Evolutionary conservation across 768 basidiomycete species (phyloP).

Genomic region (Tylopilus cervinicoccineus): DNA sequence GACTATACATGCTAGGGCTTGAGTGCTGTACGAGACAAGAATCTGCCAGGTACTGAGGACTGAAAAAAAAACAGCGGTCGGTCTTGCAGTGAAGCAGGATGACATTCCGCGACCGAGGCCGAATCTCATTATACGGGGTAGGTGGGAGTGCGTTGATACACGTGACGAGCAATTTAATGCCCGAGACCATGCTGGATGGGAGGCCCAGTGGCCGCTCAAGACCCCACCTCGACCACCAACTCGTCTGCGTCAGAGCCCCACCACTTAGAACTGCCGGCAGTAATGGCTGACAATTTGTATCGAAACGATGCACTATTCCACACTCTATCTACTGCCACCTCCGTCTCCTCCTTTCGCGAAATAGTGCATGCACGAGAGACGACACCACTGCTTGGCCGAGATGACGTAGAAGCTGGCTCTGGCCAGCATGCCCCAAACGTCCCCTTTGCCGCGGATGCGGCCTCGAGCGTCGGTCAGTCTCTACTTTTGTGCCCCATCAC

Average conservation of each 20-base stretch:
- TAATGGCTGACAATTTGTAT: conserved; percentile 11
- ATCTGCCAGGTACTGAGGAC: too few relatives aligned
- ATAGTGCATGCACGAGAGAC: conserved; percentile 22
- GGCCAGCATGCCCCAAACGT: conserved; percentile 17
- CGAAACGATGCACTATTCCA: conserved; percentile 9
- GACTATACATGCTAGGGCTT: too few relatives aligned
- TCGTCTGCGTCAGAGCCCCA: background rate
- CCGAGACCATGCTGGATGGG: background rate
- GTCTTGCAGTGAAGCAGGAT: too few relatives aligned
- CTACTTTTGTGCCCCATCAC: too few relatives aligned
- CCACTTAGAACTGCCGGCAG: background rate
- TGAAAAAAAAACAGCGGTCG: too few relatives aligned
- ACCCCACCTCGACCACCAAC: background rate
- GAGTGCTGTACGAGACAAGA: too few relatives aligned
- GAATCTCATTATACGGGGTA: too few relatives aligned
- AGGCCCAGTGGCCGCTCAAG: background rate
- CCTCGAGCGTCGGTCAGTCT: conserved; percentile 21
- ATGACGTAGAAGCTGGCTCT: conserved; percentile 26
- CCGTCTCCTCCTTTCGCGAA: conserved; percentile 23
- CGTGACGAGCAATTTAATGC: background rate
- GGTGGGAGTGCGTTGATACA: too few relatives aligned
- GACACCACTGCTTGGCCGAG: conserved; percentile 20
- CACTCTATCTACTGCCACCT: conserved; percentile 28
- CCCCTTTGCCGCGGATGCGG: conserved; percentile 11
- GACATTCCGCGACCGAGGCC: too few relatives aligned